Base-by-base conservation (phyloP, 2,329 filamentous ascomycete genomes). In the Neonectria hederae region DNA sequence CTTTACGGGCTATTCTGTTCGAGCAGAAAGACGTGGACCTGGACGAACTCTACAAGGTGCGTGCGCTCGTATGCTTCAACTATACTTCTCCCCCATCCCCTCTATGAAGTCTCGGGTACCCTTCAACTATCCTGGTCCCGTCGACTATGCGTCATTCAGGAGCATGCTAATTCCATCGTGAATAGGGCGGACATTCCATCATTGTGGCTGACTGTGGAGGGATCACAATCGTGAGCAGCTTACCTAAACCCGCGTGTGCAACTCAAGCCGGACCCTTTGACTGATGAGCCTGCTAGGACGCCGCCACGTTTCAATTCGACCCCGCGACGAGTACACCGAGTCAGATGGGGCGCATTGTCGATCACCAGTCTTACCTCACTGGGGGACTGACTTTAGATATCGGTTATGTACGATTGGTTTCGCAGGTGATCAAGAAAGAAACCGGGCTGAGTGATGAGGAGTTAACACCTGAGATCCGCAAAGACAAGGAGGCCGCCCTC, bases 391-490 rank as follows among this genome's bases (percentile, higher is more conserved):
- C 17, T 7, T 4, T 42, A 2, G 38, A 42, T 9, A 1, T 8
- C 2, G 38, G 2, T n/a, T 42, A 9, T 6, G 3, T 2, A 9
- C n/a, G 10, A 19, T 8, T n/a, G 17, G 38, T 19, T 19, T 19
- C 38, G 38, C 38, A 3, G 17, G 17, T 19, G 38, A 42, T 42
- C n/a, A 28, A 28, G n/a, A 13, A 11, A 42, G 38, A 1, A 1
- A 42, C 35, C 14, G 35, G 35, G 35, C 14, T 38, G 14, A 6
- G 13, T 8, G 35, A 7, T 1, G 2, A 7, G 1, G 35, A 38
- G 5, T 3, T 38, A 1, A 5, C 35, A 1, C 5, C 35, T 1
- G 6, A 7, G 8, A 1, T n/a, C 14, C 35, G 17, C 1, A 0
- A 1, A 13, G 14, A 14, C 6, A 42, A n/a, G n/a, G 21, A 42